Conservation (phyloP, 257 asterid genomes). For the Orobanche coerulescens region DNA sequence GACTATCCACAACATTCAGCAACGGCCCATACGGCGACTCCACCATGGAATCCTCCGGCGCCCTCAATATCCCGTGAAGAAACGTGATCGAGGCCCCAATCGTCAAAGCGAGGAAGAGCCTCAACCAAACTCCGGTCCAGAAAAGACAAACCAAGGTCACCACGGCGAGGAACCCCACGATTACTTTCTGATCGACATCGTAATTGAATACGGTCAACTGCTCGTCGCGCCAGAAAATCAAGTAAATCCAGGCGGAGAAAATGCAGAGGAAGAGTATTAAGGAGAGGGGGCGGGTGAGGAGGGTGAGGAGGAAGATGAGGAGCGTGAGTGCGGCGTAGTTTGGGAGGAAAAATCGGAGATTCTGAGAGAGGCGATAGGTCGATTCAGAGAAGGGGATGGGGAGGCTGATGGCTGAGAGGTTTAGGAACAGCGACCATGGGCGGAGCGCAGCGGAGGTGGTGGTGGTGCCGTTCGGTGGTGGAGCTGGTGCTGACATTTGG, state of each 20-base stretch:
- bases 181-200: slow-evolving; percentile 45
- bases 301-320: slow-evolving; percentile 49
- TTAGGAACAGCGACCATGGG: slow-evolving; percentile 62
- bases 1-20: slow-evolving; percentile 68
- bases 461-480: slow-evolving; percentile 37
- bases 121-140: slow-evolving; percentile 57
- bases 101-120: slow-evolving; percentile 34
- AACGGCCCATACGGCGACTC: slow-evolving; percentile 81
- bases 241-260: slow-evolving; percentile 40
- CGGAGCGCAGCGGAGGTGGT: slow-evolving; percentile 44
- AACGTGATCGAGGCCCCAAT: slow-evolving; percentile 45
- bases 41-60: slow-evolving; percentile 64
- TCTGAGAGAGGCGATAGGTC: slow-evolving; percentile 58
- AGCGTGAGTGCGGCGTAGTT: slow-evolving; percentile 55
- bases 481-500: slow-evolving; percentile 29
- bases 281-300: slow-evolving; percentile 57
- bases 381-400: slow-evolving; percentile 83
- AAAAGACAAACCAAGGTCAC: slow-evolving; percentile 47
- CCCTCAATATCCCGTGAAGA: slow-evolving; percentile 67
- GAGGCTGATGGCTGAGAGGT: slow-evolving; percentile 49
- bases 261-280: slow-evolving; percentile 58
- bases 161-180: slow-evolving; percentile 41
- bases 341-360: slow-evolving; percentile 60
- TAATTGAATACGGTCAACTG: slow-evolving; percentile 45
- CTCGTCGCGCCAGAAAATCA: slow-evolving; percentile 40